Evolutionary conservation across 23 red algal species (phyloP).

Genomic region (Gracilaria caudata): DNA sequence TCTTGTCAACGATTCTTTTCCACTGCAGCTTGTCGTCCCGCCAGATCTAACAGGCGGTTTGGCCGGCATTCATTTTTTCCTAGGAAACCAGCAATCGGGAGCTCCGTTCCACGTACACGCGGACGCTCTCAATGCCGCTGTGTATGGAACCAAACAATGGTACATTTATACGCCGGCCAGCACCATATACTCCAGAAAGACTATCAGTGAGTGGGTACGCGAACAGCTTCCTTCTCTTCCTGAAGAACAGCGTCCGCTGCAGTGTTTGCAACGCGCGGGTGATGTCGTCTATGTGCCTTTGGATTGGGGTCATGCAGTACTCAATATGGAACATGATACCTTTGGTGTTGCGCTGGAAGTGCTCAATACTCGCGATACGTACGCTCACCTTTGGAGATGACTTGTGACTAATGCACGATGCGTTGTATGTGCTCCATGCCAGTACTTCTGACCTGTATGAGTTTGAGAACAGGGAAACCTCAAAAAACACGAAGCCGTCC

Average conservation of each 20-base stretch:
- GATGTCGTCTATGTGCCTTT: constrained; percentile 82
- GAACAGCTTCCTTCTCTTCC: constrained; percentile 19
- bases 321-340: constrained; percentile 73
- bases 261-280: constrained; percentile 72
- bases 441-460: no score
- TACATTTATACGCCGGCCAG: constrained; percentile 62
- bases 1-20: constrained; percentile 57
- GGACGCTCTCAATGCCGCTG: constrained; percentile 82
- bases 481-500: no score
- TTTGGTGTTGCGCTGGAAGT: constrained; percentile 79
- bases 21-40: constrained; percentile 52
- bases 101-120: constrained; percentile 84
- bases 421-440: no score
- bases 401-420: background rate
- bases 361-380: constrained; percentile 75
- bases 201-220: constrained; percentile 57
- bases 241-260: constrained; percentile 53
- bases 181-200: constrained; percentile 71
- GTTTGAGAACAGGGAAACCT: no score
- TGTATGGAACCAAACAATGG: constrained; percentile 73
- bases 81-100: constrained; percentile 60
- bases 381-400: constrained; percentile 52
- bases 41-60: constrained; percentile 61
- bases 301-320: constrained; percentile 83
- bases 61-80: constrained; percentile 69